Evolutionary conservation across 2,329 filamentous ascomycete species (phyloP).

Genomic region (Alternaria ventricosa): DNA sequence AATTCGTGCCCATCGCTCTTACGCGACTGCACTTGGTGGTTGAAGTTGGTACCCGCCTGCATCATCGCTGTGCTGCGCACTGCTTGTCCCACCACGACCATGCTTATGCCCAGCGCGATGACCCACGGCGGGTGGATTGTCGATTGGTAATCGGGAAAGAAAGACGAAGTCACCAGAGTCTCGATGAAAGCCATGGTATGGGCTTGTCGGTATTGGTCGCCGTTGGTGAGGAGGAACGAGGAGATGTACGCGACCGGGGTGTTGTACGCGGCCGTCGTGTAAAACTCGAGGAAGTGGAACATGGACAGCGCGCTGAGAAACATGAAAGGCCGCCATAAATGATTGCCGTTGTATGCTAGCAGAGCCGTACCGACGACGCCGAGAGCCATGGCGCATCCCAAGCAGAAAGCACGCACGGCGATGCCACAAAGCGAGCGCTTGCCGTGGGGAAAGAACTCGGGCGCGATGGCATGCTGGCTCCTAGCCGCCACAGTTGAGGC

Average conservation of each 20-base stretch:
- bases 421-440: slow-evolving; percentile 56
- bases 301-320: slow-evolving; percentile 73
- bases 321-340: slow-evolving; percentile 65
- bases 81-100: slow-evolving; percentile 74
- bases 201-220: slow-evolving; percentile 81
- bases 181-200: slow-evolving; percentile 78
- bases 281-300: slow-evolving; percentile 98
- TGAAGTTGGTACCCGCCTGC: slow-evolving; percentile 89
- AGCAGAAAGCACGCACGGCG: slow-evolving; percentile 53
- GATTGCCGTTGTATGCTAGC: slow-evolving; percentile 41
- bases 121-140: slow-evolving; percentile 51
- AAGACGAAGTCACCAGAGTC: slow-evolving; percentile 65
- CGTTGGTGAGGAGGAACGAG: slow-evolving; percentile 87
- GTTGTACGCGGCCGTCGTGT: slow-evolving; percentile 85
- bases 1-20: slow-evolving; percentile 75
- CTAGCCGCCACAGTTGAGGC: slow-evolving; percentile 24
- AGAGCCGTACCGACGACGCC: slow-evolving; percentile 41
- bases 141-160: slow-evolving; percentile 60
- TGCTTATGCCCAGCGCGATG: slow-evolving; percentile 63
- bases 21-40: slow-evolving; percentile 76
- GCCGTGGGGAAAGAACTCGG: slow-evolving; percentile 51
- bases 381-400: slow-evolving; percentile 49
- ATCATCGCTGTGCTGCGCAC: slow-evolving; percentile 85
- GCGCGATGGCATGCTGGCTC: slow-evolving; percentile 23
- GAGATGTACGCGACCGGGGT: slow-evolving; percentile 72